Evolutionary conservation across 2,329 filamentous ascomycete genomes (phyloP), one percentile per base, ranked within the genome.

Genomic region (Dendryphion nanum): DNA sequence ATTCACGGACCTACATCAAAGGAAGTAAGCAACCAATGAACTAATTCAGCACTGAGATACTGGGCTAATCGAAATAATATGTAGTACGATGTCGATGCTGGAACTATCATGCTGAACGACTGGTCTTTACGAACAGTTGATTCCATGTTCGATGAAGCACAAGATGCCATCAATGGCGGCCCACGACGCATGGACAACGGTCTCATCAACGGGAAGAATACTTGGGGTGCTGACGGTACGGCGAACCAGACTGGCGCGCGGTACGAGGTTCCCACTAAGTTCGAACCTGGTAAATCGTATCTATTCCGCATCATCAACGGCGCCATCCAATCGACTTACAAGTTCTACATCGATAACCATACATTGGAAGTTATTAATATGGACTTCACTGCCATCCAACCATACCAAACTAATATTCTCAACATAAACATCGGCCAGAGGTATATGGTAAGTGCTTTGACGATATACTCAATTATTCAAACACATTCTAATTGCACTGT

Each of bases 301-400:
- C 75, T 82, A 20, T 63, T 88, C 26, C 77, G 83, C 8, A 73
- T 88, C 40, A 72, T 85, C 48, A 87, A 88, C 44, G 45, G 51
- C 13, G 62, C 63, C 8, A 67, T 69, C 16, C 55, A 71, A 28
- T 64, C 66, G 0, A 66, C 61, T 14, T 70, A 63, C 48, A 66
- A 66, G 40, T 72, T 73, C 50, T 63, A 59, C 35, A 66, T 72
- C 28, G 69, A 71, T 37, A 57, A 57, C 6, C 68, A 71, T 26
- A 50, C 47, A 52, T 50, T 69, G 29, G 60, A 57, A 12, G 66
- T 70, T 28, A 67, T 70, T 17, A 52, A 62, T 19, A 57, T 50
- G 26, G 65, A 69, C 37, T 67, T 67, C 30, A 61, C 60, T 2
- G 53, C 63, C 0, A 66, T 69, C 41, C 39, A 38, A 12, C 59